A percentile compares a stretch with the other conserved stretches of the same genome.
These are phyloP conservation scores for Vaccinium darrowii DNA, from an alignment of 148 eudicot genomes.

Conservation along the genomic window DNA sequence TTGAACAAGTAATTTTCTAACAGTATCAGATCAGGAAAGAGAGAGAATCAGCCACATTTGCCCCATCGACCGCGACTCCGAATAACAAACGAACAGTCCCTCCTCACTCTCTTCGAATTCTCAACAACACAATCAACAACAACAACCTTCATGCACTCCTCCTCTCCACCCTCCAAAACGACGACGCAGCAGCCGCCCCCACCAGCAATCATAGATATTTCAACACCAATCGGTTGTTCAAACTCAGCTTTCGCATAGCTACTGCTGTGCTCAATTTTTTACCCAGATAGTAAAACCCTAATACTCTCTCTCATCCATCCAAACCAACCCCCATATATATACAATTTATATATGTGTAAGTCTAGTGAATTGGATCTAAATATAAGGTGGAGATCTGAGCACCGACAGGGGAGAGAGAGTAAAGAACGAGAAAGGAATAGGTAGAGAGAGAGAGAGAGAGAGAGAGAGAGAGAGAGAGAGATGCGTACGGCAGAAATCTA, in stretches of 20 bases:
- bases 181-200: conserved; percentile 12
- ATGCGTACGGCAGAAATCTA: conserved; percentile 6
- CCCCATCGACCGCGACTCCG: conserved; percentile 45
- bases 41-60: conserved; percentile 37
- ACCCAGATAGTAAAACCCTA: not conserved
- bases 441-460: not conserved
- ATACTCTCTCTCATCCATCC: not conserved
- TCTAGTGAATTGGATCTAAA: not conserved
- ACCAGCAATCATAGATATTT: conserved; percentile 21
- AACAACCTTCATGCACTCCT: conserved; percentile 25
- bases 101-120: conserved; percentile 24
- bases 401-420: conserved; percentile 22
- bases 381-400: conserved; percentile 20
- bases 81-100: conserved; percentile 36
- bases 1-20: not conserved
- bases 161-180: conserved; percentile 10
- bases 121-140: conserved; percentile 1
- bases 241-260: conserved; percentile 16
- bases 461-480: conserved; percentile 1
- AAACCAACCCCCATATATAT: not conserved
- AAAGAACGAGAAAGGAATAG: conserved; percentile 7
- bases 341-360: not conserved
- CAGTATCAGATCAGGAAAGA: not conserved
- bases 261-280: not conserved
- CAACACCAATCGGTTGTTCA: not conserved